Base-by-base conservation (phyloP, 352 stramenopile species). In the Pilasporangium apinafurcum region DNA sequence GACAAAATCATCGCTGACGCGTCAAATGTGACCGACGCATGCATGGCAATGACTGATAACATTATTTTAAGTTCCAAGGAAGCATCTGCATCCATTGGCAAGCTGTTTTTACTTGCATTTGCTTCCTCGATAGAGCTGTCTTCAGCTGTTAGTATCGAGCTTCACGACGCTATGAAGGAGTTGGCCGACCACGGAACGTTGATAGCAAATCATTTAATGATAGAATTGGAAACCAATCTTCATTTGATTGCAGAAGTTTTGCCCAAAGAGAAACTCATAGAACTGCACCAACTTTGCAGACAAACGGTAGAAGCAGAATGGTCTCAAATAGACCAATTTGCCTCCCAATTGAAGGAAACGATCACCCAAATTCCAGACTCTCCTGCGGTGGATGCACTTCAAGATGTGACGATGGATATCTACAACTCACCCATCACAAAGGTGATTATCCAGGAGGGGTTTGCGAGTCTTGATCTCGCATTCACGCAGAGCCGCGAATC, bases 351-450 rank as follows among this genome's bases (percentile, higher is more conserved):
- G 20, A 37, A 56, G 18, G 18, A 46, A 10, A 31, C 47, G 8
- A 34, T 40, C 9, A 51, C 35, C 18, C 5, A 41, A 8, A 40
- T 48, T 21, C 14, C 12, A 18, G 14, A 51, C 8, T 44, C 37
- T 40, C 17, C 43, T 9, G 9, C 47, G 7, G 18, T 49, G 2
- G 38, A 53, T n/a, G 32, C 34, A 6, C n/a, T 44, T 5, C 40
- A 61, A 26, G 33, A 51, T 3, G 33, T 25, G 2, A 31, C 33
- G 4, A 24, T 47, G 1, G 62, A 69, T 5, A 26, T 68, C 4
- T 77, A 61, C 37, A 44, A 62, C 25, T 68, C 65, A 5, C 56
- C 54, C 5, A 53, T 65, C 24, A 55, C 41, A 2, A 58, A 57
- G 17, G 37, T 29, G 6, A 64, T 73, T 7, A 16, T 39, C 16